Conservation (phyloP, 148 eudicot genomes). For the Amaranthus cruentus region DNA sequence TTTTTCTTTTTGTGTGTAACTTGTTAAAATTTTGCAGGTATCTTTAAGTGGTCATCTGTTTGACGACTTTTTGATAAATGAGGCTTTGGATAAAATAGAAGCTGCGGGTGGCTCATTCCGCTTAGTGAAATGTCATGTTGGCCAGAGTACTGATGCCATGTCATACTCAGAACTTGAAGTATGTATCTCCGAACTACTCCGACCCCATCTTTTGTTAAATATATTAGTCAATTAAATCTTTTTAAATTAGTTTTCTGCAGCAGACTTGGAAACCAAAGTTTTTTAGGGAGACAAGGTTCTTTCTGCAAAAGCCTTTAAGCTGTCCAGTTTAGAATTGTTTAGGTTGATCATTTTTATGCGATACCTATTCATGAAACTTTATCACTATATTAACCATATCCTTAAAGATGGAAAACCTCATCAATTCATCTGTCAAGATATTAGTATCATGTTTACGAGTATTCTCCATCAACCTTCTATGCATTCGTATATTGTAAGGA, state of each 20-base stretch:
- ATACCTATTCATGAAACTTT: too few relatives aligned
- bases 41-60: conserved; percentile 95
- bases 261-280: neutral
- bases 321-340: neutral
- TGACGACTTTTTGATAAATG: conserved; percentile 87
- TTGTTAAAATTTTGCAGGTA: conserved; percentile 47
- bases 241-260: neutral
- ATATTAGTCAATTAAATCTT: neutral
- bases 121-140: conserved; percentile 81
- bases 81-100: conserved; percentile 95
- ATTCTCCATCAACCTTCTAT: too few relatives aligned
- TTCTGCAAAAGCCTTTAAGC: neutral
- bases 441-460: too few relatives aligned
- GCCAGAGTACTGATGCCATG: conserved; percentile 69
- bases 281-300: neutral
- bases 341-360: neutral
- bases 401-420: too few relatives aligned
- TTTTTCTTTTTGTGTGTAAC: neutral
- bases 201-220: neutral
- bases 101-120: conserved; percentile 94
- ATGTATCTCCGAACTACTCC: conserved; percentile 19
- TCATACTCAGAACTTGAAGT: conserved; percentile 97
- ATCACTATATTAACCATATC: too few relatives aligned
- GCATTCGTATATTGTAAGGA: too few relatives aligned
- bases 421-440: too few relatives aligned